Base-by-base conservation (phyloP, 108 stramenopile species). In the Skeletonema marinoi region DNA sequence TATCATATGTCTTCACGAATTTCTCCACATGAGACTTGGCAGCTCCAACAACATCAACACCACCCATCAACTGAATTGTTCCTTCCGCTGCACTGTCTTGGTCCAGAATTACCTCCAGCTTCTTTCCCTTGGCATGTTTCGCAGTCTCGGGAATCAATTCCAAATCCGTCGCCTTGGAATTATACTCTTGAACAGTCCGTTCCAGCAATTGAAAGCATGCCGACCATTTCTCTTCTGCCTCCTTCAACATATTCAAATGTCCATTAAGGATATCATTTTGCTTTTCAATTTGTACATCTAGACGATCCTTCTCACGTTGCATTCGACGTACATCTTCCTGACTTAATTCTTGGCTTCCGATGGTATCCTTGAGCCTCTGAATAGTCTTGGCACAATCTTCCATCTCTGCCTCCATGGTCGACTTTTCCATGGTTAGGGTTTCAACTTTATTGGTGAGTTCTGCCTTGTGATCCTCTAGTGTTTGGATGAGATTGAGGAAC, bases 401-500 rank as follows among this genome's bases (percentile, higher is more conserved):
- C 58, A 93, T 85, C 60, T 78, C 77, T 16, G 51, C 64, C 60
- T 89, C 90, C 50, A 76, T 88, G 51, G 84, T 78, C 7, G 85
- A 69, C 51, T 94, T 81, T 70, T 92, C 89, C 10, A 68, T 74
- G 25, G 75, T 66, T 5, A 82, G 78, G 21, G 89, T 83, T 36
- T 86, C 76, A 51, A 92, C 93, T 69, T 93, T 92, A 41, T 84
- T 81, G 32, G 82, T 73, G 6, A 91, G 76, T 14, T 85, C 83
- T 8, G 75, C 78, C 61, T 89, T 85, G 87, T 93, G 89, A 19
- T 95, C 85, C 31, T 87, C 87, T 71, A 96, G 89, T 78, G 91
- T 87, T 51, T 81, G 65, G 70, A 97, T 84, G 2, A 98, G 87
- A 32, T 88, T 83, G 21, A 92, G 82, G 72, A 95, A 96, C 78